Evolutionary conservation across 495 filamentous ascomycete genomes (phyloP).

Genomic region (Cetradonia linearis): DNA sequence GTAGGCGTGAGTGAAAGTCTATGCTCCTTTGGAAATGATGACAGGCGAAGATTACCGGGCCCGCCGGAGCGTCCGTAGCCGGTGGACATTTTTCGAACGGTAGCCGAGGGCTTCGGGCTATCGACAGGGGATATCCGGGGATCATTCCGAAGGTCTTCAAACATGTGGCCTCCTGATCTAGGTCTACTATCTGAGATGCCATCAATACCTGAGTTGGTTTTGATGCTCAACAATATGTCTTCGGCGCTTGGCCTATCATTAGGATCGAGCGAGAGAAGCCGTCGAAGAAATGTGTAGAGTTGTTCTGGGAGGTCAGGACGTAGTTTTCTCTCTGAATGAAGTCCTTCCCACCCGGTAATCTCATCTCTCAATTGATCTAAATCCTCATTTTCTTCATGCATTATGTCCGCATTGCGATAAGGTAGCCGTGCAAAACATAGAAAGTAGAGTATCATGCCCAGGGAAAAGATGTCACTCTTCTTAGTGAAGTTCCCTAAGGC

Average conservation of each 20-base stretch:
- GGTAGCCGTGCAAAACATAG: slow-evolving; percentile 89
- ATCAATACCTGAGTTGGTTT: slow-evolving; percentile 53
- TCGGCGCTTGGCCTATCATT: slow-evolving; percentile 69
- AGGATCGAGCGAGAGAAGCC: slow-evolving; percentile 69
- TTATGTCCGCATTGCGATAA: slow-evolving; percentile 68
- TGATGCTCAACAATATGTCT: slow-evolving; percentile 76
- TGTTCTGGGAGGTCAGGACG: slow-evolving; percentile 76
- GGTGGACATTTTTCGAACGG: slow-evolving; percentile 24
- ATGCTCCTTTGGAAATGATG: slow-evolving; percentile 15
- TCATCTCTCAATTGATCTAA: slow-evolving; percentile 80
- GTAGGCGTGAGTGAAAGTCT: slow-evolving; percentile 9
- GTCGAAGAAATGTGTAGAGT: slow-evolving; percentile 74
- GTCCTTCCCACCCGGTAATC: slow-evolving; percentile 78
- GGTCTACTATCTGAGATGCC: slow-evolving; percentile 41
- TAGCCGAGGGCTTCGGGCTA: slow-evolving; percentile 32
- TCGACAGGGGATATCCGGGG: slow-evolving; percentile 50
- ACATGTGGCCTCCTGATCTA: slow-evolving; percentile 36
- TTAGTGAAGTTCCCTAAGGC: slow-evolving; percentile 82
- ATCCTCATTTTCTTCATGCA: slow-evolving; percentile 89
- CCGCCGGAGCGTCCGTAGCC: slow-evolving; percentile 25
- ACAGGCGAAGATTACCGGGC: slow-evolving; percentile 20
- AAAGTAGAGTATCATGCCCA: slow-evolving; percentile 98
- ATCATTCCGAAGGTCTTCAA: slow-evolving; percentile 49
- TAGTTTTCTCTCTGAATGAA: slow-evolving; percentile 58
- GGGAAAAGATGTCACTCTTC: slow-evolving; percentile 92